These are phyloP conservation scores for Chlorella sp. DNA, from an alignment of 139 green algal genomes.

Conservation along the genomic window DNA sequence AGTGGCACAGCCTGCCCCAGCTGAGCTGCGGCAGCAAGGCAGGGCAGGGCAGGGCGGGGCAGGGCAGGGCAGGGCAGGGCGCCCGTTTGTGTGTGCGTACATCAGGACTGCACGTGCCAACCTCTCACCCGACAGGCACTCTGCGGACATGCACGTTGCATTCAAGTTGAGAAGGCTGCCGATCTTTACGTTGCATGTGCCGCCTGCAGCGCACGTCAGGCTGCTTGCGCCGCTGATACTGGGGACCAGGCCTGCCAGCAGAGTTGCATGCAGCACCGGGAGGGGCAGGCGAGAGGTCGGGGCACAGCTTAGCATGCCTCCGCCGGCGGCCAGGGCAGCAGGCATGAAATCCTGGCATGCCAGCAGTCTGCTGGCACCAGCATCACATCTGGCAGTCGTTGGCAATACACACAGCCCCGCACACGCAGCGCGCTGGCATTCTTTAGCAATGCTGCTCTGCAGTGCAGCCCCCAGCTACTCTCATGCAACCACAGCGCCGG, in stretches of 20 bases:
- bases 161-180: constrained; percentile 25
- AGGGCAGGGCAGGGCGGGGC: too few species aligned
- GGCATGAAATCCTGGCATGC: too few species aligned
- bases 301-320: not conserved
- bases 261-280: constrained; percentile 5
- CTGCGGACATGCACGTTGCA: constrained; percentile 20
- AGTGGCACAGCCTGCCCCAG: not conserved
- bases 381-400: too few species aligned
- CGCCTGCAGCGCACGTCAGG: constrained; percentile 13
- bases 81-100: too few species aligned
- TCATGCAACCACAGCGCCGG: not conserved
- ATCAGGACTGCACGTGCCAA: too few species aligned
- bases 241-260: constrained; percentile 28
- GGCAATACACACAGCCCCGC: too few species aligned
- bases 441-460: too few species aligned
- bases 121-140: constrained; percentile 11
- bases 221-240: constrained; percentile 7
- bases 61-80: too few species aligned
- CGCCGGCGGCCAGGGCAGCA: not conserved
- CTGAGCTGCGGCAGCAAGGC: not conserved
- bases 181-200: constrained; percentile 28
- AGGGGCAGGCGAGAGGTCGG: not conserved
- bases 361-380: too few species aligned
- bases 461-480: too few species aligned
- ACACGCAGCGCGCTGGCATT: too few species aligned